These are phyloP conservation scores for Solanum pennellii DNA, from an alignment of 257 asterid species.

Conservation along the genomic window DNA sequence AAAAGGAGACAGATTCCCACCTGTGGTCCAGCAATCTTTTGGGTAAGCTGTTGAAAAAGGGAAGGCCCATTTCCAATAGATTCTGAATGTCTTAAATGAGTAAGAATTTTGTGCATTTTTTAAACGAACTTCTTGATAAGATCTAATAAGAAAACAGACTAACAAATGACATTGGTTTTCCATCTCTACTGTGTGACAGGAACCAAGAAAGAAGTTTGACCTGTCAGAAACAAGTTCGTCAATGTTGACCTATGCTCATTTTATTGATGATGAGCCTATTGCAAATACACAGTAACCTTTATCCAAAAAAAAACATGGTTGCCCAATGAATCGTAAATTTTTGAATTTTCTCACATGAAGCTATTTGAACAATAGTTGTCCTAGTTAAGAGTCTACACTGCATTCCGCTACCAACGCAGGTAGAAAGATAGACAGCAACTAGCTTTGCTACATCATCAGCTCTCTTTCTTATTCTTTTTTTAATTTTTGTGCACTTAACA, in stretches of 20 bases:
- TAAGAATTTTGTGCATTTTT: background rate
- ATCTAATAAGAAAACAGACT: background rate
- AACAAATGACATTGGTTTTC: background rate
- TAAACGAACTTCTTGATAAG: background rate
- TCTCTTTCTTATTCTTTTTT: background rate
- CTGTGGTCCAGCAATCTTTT: background rate
- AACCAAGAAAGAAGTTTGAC: background rate
- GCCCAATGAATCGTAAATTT: background rate
- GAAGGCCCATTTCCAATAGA: background rate
- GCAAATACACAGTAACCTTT: background rate
- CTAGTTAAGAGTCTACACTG: background rate
- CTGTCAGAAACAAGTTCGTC: background rate
- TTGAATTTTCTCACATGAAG: background rate
- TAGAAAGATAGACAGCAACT: background rate
- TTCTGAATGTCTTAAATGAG: background rate
- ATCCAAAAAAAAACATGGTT: background rate
- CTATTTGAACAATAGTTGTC: background rate
- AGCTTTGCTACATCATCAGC: background rate
- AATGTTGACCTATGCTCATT: background rate
- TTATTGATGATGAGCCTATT: background rate
- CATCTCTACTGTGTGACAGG: background rate
- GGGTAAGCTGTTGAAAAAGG: background rate
- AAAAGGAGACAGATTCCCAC: background rate
- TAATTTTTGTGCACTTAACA: background rate
- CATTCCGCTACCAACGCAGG: background rate